Base-by-base conservation (phyloP, 2,329 filamentous ascomycete species). In the Fusarium tricinctum region DNA sequence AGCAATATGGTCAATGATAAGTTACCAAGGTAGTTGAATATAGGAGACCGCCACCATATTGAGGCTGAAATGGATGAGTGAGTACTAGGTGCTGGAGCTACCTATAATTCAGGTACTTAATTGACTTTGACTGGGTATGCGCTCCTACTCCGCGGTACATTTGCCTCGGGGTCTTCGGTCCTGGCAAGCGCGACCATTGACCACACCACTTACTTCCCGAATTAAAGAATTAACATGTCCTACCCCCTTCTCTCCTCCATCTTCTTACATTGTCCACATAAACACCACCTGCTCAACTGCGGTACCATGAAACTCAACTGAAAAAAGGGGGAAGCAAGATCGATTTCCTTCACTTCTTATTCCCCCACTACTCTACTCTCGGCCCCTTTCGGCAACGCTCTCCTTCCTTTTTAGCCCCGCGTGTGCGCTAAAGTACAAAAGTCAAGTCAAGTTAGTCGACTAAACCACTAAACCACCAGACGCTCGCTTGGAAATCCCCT, bases 381-480 rank as follows among this genome's bases (percentile, higher is more conserved):
- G 35, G 42, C 60, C 59, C 66, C 66, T 68, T 68, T 68, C 55
- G 65, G 66, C 48, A 60, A 69, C 65, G 60, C 46, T 40, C 23
- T 42, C 33, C 28, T 49, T 51, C 43, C 46, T 35, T 39, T 52
- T 30, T 48, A 55, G 43, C 60, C 55, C 65, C 66, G 54, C 60
- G 66, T 55, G 59, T 63, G 60, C 49, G 65, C 61, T 49, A 45
- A 38, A 22, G 38, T 35, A 57, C 59, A 46, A 33, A 59, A 52
- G 40, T 58, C 45, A 38, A 61, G 30, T 51, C 32, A 39, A 60
- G 55, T 60, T 32, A 61, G 30, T 51, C 32, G 33, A 60, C 58
- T 60, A 52, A 60, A 60, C 44, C 14, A 38, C 54, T 44, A 44
- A 55, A 58, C 39, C 39, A 54, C 57, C 61, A 66, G 53, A 15